Evolutionary conservation across 2,329 filamentous ascomycete genomes (phyloP), one percentile per base, ranked within the genome.

Genomic region (Xylariaceae sp.): DNA sequence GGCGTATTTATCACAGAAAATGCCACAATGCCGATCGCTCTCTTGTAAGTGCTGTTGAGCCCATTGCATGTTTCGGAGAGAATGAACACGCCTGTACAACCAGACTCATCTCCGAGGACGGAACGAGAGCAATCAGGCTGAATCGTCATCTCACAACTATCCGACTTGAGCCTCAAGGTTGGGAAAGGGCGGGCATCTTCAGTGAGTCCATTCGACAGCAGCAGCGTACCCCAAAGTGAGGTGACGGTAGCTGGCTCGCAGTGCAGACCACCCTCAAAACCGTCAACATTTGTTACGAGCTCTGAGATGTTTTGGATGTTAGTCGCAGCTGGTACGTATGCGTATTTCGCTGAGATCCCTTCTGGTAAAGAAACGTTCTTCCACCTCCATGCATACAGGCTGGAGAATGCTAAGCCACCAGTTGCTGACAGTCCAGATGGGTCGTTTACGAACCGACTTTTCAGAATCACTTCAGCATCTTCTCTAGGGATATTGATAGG

Each of bases 391-490:
- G 40, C 40, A 44, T 3, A 7, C 16, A 44, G 40, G 40, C 14
- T 29, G n/a, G 40, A 16, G 12, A 17, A 44, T 2, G 40, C 24
- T 7, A 44, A 14, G 14, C 5, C 12, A 29, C 24, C 24, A 29
- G 14, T 19, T 44, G 40, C 16, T 29, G n/a, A 44, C n/a, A n/a
- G n/a, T n/a, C n/a, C n/a, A n/a, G n/a, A n/a, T n/a, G n/a, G n/a
- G n/a, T n/a, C n/a, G n/a, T 8, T 6, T 44, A 44, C 16, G 6
- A 44, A 44, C 16, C 21, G 41, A 14, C 41, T 44, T 29, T 19
- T 31, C 14, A 44, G 41, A n/a, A 24, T 28, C 40, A 44, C 24
- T 17, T 44, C 40, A 44, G 29, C 40, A n/a, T 44, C 40, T 29
- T 29, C 16, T 29, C 28, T 29, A 8, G 6, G 43, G 9, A 46